Evolutionary conservation across 768 basidiomycete species (phyloP).

Genomic region (Lactarius indigo): DNA sequence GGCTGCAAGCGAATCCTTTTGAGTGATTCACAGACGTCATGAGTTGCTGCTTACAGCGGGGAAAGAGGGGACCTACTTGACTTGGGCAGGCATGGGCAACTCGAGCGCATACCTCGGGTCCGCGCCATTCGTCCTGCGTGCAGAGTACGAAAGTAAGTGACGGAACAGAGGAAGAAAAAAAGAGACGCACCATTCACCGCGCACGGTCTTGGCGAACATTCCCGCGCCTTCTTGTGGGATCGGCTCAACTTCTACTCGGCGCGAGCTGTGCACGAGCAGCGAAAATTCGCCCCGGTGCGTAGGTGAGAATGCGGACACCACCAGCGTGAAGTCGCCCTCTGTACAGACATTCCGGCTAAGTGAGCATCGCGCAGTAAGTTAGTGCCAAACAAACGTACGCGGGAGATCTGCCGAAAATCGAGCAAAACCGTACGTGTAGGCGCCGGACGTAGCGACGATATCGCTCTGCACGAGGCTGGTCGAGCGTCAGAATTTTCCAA

Average conservation of each 20-base stretch:
- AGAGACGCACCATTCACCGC: conserved; percentile 69
- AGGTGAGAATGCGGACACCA: conserved; percentile 85
- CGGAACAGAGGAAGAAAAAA: neutral
- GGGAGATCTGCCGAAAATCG: conserved; percentile 48
- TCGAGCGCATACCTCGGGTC: conserved; percentile 71
- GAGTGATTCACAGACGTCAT: neutral
- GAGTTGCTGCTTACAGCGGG: neutral
- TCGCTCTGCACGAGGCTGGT: conserved; percentile 61
- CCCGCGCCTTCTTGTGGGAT: conserved; percentile 89
- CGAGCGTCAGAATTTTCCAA: neutral
- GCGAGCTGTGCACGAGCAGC: conserved; percentile 59
- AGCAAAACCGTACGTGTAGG: conserved; percentile 78
- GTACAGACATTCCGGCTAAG: conserved; percentile 29
- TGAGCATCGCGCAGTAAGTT: neutral
- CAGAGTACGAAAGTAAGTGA: conserved; percentile 63
- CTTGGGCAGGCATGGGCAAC: conserved; percentile 47
- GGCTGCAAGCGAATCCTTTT: conserved; percentile 67
- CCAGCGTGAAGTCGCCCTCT: conserved; percentile 76
- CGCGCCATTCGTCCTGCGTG: conserved; percentile 52
- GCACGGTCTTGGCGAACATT: conserved; percentile 69
- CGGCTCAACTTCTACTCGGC: conserved; percentile 54
- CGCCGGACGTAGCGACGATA: conserved; percentile 66
- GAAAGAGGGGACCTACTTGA: conserved; percentile 45
- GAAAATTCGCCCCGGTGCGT: conserved; percentile 61
- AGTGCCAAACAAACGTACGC: conserved; percentile 40